Conservation (phyloP, 148 eudicot genomes). For the Arbutus unedo region DNA sequence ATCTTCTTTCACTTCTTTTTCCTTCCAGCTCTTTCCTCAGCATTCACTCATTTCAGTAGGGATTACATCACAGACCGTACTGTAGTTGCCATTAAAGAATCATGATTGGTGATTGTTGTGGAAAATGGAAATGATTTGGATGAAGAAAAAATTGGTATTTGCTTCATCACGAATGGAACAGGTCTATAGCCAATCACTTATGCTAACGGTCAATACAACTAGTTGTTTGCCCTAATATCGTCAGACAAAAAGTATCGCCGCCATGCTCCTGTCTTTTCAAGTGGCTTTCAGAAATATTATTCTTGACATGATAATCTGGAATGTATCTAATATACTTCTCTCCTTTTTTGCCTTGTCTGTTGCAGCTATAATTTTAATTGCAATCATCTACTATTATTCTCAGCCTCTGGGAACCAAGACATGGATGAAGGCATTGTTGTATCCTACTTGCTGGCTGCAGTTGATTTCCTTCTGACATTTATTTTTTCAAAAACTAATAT, state of each 20-base stretch:
- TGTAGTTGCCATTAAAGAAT: not conserved
- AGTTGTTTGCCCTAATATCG: not conserved
- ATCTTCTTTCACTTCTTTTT: not conserved
- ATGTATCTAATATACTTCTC: conserved; percentile 11
- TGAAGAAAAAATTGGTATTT: too few relatives aligned
- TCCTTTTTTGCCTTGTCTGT: conserved; percentile 7
- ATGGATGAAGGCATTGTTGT: conserved; percentile 81
- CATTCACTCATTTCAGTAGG: not conserved
- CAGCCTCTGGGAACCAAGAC: conserved; percentile 68
- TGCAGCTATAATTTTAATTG: conserved; percentile 82
- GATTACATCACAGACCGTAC: not conserved
- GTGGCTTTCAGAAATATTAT: not conserved
- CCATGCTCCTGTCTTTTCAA: not conserved
- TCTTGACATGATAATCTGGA: conserved; percentile 9
- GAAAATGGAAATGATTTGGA: not conserved
- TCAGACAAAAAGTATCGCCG: not conserved
- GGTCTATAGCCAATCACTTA: not conserved
- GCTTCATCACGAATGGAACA: not conserved
- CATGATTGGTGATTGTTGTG: not conserved
- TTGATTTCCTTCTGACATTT: not conserved
- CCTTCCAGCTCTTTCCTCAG: not conserved
- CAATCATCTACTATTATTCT: conserved; percentile 77
- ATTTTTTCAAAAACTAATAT: not conserved
- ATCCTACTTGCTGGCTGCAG: conserved; percentile 43
- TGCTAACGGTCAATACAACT: not conserved